Conservation (phyloP, 257 asterid genomes). For the Anisodus tanguticus region DNA sequence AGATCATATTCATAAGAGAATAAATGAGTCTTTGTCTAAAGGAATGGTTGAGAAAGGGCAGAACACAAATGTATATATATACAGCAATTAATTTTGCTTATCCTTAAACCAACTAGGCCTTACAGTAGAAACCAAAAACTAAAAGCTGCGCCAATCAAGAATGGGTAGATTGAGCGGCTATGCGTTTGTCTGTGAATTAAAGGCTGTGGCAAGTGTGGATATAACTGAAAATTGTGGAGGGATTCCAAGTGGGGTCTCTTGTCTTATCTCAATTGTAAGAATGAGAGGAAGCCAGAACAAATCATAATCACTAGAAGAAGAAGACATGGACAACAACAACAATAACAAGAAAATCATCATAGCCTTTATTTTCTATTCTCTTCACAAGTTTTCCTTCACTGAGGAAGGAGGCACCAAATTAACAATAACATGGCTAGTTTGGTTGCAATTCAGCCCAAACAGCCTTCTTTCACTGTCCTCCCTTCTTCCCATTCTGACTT, state of each 20-base stretch:
- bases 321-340: slow-evolving; percentile 32
- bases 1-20: background rate
- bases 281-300: slow-evolving; percentile 41
- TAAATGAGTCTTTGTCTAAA: too few species aligned
- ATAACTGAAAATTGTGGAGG: slow-evolving; percentile 32
- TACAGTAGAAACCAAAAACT: background rate
- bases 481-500: slow-evolving; percentile 81
- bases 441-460: slow-evolving; percentile 77
- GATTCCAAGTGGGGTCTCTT: slow-evolving; percentile 48
- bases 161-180: background rate
- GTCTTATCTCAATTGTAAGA: slow-evolving; percentile 82
- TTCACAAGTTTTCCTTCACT: background rate
- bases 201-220: slow-evolving; percentile 19
- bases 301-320: slow-evolving; percentile 31
- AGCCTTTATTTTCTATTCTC: slow-evolving; percentile 33
- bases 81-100: background rate
- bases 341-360: slow-evolving; percentile 20
- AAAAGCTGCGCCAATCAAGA: slow-evolving; percentile 18
- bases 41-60: too few species aligned
- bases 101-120: background rate
- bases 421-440: slow-evolving; percentile 57
- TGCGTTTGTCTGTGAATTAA: background rate
- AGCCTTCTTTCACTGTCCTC: slow-evolving; percentile 61
- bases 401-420: slow-evolving; percentile 8
- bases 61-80: too few species aligned